A percentile compares a stretch with the other conserved stretches of the same genome.
phyloP scores from a whole-genome alignment of 2,329 filamentous ascomycete genomes.

The Beauveria pseudobassiana region DNA sequence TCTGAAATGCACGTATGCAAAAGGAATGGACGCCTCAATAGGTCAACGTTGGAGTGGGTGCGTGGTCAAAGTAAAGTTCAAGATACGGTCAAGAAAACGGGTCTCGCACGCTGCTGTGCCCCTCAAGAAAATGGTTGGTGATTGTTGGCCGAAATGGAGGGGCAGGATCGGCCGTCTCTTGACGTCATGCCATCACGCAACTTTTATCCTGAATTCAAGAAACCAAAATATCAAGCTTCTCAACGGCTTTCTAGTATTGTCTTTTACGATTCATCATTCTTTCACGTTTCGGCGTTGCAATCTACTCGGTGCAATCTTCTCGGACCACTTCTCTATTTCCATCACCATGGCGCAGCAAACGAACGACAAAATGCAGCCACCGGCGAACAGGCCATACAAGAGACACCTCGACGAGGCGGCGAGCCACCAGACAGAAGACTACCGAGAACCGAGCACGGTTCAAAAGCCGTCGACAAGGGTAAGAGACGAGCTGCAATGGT shows the following conservation, averaged over 20 bases:
- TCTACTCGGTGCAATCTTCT: too few species aligned
- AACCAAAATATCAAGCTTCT: background rate
- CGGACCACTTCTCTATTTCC: background rate
- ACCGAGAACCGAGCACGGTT: background rate
- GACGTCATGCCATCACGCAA: constrained; percentile 10
- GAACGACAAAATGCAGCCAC: background rate
- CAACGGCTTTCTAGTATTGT: too few species aligned
- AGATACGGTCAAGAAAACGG: background rate
- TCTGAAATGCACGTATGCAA: background rate
- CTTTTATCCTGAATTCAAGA: background rate
- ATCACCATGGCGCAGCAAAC: background rate
- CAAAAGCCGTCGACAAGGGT: constrained; percentile 2
- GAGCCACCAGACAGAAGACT: background rate
- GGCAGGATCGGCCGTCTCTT: constrained; percentile 8
- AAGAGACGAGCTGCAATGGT: background rate
- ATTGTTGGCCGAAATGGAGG: constrained; percentile 7
- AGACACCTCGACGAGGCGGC: constrained; percentile 8
- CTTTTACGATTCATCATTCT: background rate
- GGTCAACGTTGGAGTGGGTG: background rate
- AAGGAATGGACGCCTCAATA: background rate
- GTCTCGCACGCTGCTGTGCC: background rate
- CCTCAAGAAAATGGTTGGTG: constrained; percentile 7
- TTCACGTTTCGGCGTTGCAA: too few species aligned
- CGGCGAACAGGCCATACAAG: constrained; percentile 8
- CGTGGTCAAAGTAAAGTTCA: background rate